Conservation (phyloP, 192 early-diverging fungal species). For the Neocallimastix lanati region DNA sequence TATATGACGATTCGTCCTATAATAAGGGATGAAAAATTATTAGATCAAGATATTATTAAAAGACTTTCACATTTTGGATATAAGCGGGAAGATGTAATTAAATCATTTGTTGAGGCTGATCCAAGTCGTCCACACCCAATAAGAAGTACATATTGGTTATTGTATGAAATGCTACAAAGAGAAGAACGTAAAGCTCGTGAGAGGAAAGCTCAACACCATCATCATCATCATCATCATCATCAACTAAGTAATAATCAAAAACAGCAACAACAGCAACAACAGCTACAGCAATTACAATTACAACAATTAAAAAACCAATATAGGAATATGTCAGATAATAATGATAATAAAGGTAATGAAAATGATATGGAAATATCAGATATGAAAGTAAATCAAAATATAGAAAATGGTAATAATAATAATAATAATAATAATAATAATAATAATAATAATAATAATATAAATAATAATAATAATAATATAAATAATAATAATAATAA, state of each 20-base stretch:
- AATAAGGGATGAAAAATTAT: slow-evolving; percentile 22
- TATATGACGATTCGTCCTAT: slow-evolving; percentile 37
- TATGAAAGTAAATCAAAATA: background rate
- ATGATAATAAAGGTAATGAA: background rate
- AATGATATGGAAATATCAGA: background rate
- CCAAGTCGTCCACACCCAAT: slow-evolving; percentile 13
- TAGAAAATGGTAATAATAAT: background rate
- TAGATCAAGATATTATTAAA: slow-evolving; percentile 13
- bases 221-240: background rate
- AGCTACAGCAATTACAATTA: background rate
- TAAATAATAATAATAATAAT: too few species aligned
- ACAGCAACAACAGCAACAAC: background rate
- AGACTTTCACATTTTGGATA: slow-evolving; percentile 28
- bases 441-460: too few species aligned
- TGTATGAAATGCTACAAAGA: slow-evolving; percentile 26
- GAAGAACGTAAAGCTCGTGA: slow-evolving; percentile 10
- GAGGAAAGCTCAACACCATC: background rate
- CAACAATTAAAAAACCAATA: background rate
- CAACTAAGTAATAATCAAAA: background rate
- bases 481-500: too few species aligned
- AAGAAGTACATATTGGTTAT: slow-evolving; percentile 25
- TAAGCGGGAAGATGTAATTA: slow-evolving; percentile 12
- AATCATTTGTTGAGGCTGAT: slow-evolving; percentile 14
- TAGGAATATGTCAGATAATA: background rate
- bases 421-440: too few species aligned